Evolutionary conservation across 2,329 filamentous ascomycete species (phyloP).

Genomic region (Cladosporium halotolerans): DNA sequence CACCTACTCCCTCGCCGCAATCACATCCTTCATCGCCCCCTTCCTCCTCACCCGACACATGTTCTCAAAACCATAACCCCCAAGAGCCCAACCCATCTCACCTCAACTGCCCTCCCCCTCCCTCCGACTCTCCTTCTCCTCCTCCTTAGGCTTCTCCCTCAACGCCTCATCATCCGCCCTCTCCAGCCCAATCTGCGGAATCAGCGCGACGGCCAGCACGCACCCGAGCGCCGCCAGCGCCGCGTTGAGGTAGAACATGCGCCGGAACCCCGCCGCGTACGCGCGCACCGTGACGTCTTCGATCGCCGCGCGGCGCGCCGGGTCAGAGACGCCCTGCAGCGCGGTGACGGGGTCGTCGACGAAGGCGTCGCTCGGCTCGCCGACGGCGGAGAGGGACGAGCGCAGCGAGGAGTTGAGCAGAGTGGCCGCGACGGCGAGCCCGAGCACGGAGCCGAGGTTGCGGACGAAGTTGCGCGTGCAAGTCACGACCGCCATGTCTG

Average conservation of each 20-base stretch:
- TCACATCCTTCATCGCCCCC: too few relatives aligned
- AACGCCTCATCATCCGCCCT: not conserved
- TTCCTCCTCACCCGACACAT: too few relatives aligned
- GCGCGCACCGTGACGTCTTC: constrained; percentile 15
- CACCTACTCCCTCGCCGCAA: too few relatives aligned
- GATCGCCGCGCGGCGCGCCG: constrained; percentile 17
- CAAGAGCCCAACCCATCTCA: too few relatives aligned
- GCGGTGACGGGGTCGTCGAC: constrained; percentile 44
- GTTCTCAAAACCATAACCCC: too few relatives aligned
- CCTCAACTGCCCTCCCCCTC: too few relatives aligned
- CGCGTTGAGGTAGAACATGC: constrained; percentile 36
- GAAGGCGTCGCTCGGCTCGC: constrained; percentile 40
- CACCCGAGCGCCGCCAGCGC: constrained; percentile 32
- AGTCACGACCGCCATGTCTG: constrained; percentile 1
- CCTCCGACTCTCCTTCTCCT: not conserved
- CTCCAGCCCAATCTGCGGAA: constrained; percentile 30
- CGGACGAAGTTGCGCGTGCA: constrained; percentile 4
- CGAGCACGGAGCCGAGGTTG: constrained; percentile 16
- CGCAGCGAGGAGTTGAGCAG: not conserved
- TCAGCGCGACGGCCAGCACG: constrained; percentile 29
- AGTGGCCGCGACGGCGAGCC: not conserved
- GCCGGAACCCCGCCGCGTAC: constrained; percentile 35
- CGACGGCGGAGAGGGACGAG: not conserved
- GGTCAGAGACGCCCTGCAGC: constrained; percentile 24
- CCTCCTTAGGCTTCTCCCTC: not conserved